These are phyloP conservation scores for Musa schizocarpa DNA, from an alignment of 176 grass and related monocot genomes.

Conservation along the genomic window DNA sequence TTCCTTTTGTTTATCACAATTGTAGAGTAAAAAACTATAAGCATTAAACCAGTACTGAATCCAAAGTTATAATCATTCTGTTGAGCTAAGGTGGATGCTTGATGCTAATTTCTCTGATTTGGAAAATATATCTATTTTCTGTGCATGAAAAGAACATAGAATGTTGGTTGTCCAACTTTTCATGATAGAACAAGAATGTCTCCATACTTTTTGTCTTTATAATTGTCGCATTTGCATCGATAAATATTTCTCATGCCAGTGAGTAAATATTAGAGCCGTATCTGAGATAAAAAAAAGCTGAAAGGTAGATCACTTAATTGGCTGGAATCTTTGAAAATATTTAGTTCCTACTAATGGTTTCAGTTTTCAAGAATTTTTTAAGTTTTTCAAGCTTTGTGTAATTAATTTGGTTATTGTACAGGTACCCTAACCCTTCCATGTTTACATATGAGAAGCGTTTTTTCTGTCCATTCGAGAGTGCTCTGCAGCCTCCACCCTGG, in stretches of 20 bases:
- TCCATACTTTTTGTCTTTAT: no score
- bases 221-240: no score
- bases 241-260: not conserved
- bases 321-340: not conserved
- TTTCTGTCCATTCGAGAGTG: constrained; percentile 75
- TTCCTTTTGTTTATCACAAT: no score
- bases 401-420: constrained; percentile 22
- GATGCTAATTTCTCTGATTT: no score
- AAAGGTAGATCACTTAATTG: not conserved
- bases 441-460: constrained; percentile 92
- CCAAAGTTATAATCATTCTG: no score
- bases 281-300: not conserved
- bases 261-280: not conserved
- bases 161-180: no score
- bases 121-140: no score
- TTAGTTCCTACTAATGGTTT: not conserved
- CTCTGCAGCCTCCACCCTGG: constrained; percentile 26
- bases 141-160: no score
- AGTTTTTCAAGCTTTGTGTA: not conserved
- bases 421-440: constrained; percentile 89
- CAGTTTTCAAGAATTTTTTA: not conserved
- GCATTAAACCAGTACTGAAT: no score
- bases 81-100: no score
- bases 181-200: not conserved
- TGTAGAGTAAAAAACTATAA: no score